Base-by-base conservation (phyloP, 345 rosid species). In the Orychophragmus violaceus region DNA sequence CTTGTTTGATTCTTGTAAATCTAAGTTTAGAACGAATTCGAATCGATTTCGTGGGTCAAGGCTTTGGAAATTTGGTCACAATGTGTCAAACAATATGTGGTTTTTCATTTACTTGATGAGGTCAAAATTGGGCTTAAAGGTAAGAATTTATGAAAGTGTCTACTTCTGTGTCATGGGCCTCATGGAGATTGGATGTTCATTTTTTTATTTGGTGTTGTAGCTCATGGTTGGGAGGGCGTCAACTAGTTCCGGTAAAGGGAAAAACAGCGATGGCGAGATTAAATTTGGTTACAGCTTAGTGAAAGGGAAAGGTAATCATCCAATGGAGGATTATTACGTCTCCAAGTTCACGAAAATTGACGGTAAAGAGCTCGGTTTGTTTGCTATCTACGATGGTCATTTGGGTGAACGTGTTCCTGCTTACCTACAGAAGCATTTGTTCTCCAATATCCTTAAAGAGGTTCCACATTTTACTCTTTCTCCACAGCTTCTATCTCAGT, bases 281-380 rank as follows among this genome's bases (percentile, higher is more conserved):
- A 86, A 77, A 69, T 86, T 71, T 69, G 92, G 92, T 17, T 86
- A 79, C 61, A 81, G 80, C 64, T 71, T 86, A 42, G 79, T 81
- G 14, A 86, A 86, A 77, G 92, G 92, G 41, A 86, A 84, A 81
- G 92, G 89, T 19, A 84, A 78, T 73, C 92, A 86, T 75, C 89
- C 91, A 2, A 87, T 87, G 92, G 92, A 87, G 66, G 92, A 87
- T 71, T 87, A 82, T 64, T 84, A 87, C 64, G 89, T 87, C 11
- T 86, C 92, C 1, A 87, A 87, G 53, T 82, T 87, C 61, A 55
- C 70, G 9, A 81, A 78, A 24, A 8, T 45, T 2, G 77, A 64
- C 0, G 84, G 84, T 32, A 84, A 62, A 2, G 92, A 87, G 68
- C 73, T 87, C 3, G 92, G 92, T 30, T 80, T 87, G 39, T 87